Evolutionary conservation across 106 monocot species (phyloP), one percentile per base, ranked within the genome.

Genomic region (Hemerocallis citrina): DNA sequence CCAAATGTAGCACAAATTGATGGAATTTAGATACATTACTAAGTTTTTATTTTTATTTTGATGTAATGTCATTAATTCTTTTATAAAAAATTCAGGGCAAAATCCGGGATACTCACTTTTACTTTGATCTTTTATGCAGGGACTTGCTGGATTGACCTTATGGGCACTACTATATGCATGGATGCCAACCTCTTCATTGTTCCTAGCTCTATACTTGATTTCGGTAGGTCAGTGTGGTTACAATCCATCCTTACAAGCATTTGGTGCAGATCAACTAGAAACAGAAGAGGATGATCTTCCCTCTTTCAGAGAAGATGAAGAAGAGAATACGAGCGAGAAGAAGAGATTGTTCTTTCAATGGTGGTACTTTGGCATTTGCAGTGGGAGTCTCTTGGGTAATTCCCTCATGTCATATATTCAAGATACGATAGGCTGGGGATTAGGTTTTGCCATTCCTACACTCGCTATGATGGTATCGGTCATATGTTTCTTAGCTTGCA

Each of bases 351-450:
- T 91, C 69, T 96, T 96, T 69, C 84, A 91, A 50, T 96, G 96
- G 87, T 96, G 96, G 96, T 96, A 96, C 74, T 87, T 96, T 15
- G 96, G 96, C 24, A 77, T 96, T 4, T 91, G 91, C 69, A 79
- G 71, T 21, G 96, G 96, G 7, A 91, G 90, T 59, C 76, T 91
- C 27, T 52, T 91, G 54, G 96, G 96, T 4, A 91, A 87, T 49
- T 79, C 84, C 2, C 44, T 79, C 66, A 91, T 91, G 84, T 77
- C 96, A 4, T 96, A 96, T 48, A 56, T 96, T 31, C 96, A 96
- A 65, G 96, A 96, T 61, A 79, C 64, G 7, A 31, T 79, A 2
- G 84, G 96, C 3, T 96, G 96, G 96, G 79, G 68, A 0, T 38
- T 87, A 19, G 96, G 96, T 0, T 96, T 96, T 37, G 79, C 87